These are phyloP conservation scores for Ophiostoma australiae DNA, from an alignment of 2,329 filamentous ascomycete genomes.

Conservation along the genomic window DNA sequence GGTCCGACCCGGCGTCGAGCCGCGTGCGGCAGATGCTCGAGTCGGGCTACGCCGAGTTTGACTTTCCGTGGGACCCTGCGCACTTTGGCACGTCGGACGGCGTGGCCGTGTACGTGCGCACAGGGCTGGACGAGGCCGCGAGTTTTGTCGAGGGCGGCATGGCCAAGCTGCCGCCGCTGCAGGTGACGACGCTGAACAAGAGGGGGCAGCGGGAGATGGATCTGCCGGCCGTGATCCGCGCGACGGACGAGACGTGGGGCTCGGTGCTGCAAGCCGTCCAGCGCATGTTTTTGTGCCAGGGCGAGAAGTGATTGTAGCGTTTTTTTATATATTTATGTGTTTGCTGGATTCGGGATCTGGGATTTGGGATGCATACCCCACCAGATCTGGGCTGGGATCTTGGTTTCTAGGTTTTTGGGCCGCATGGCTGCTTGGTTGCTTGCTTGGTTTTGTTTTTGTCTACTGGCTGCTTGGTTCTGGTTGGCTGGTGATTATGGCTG, in stretches of 20 bases:
- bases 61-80: slow-evolving; percentile 22
- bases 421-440: not conserved
- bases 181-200: slow-evolving; percentile 8
- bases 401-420: not conserved
- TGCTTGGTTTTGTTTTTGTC: not conserved
- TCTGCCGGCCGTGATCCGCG: slow-evolving; percentile 1
- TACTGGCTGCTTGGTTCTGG: not conserved
- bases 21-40: slow-evolving; percentile 26
- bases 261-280: not conserved
- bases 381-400: not conserved
- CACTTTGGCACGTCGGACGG: slow-evolving; percentile 26
- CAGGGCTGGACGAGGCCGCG: slow-evolving; percentile 11
- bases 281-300: slow-evolving; percentile 5
- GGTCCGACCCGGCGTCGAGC: slow-evolving; percentile 25
- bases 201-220: not conserved
- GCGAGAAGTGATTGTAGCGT: not conserved
- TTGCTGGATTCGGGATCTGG: not conserved
- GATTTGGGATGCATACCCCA: not conserved
- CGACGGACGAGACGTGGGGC: slow-evolving; percentile 11
- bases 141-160: not conserved
- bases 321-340: not conserved
- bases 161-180: not conserved
- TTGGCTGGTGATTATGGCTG: not conserved
- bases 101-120: slow-evolving; percentile 26
- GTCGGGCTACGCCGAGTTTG: slow-evolving; percentile 22